These are phyloP conservation scores for Escovopsis weberi DNA, from an alignment of 2,329 filamentous ascomycete genomes.

Conservation along the genomic window DNA sequence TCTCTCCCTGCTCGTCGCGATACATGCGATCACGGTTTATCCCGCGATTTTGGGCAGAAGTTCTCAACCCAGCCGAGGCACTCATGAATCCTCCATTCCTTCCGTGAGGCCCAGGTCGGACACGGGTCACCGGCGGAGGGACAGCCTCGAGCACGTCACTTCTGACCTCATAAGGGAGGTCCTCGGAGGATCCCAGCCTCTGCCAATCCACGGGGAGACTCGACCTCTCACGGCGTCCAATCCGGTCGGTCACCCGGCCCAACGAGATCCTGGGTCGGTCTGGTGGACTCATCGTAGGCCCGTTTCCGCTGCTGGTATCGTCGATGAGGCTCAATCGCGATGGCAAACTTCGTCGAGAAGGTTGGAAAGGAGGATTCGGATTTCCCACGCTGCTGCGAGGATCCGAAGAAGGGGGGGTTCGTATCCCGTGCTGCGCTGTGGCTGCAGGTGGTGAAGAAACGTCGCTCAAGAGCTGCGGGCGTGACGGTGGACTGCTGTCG, in stretches of 20 bases:
- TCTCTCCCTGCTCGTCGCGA: too few species aligned
- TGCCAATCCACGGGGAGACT: neutral
- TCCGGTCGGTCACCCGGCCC: neutral
- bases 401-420: slow-evolving; percentile 15
- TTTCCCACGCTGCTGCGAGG: slow-evolving; percentile 4
- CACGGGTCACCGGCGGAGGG: too few species aligned
- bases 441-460: neutral
- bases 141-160: too few species aligned
- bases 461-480: neutral
- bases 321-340: neutral
- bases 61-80: too few species aligned
- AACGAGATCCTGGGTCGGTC: neutral
- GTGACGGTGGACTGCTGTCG: neutral
- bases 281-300: neutral
- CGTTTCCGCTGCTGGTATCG: neutral
- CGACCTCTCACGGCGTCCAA: too few species aligned
- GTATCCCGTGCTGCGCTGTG: slow-evolving; percentile 4
- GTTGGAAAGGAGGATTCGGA: neutral
- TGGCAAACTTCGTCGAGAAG: neutral
- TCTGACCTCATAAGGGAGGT: too few species aligned
- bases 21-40: too few species aligned
- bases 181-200: neutral
- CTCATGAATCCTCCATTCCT: too few species aligned
- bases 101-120: too few species aligned
- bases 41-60: too few species aligned